A percentile compares a stretch with the other conserved stretches of the same genome.
phyloP scores from a whole-genome alignment of 164 flowering plant species.

The Annona squamosa region DNA sequence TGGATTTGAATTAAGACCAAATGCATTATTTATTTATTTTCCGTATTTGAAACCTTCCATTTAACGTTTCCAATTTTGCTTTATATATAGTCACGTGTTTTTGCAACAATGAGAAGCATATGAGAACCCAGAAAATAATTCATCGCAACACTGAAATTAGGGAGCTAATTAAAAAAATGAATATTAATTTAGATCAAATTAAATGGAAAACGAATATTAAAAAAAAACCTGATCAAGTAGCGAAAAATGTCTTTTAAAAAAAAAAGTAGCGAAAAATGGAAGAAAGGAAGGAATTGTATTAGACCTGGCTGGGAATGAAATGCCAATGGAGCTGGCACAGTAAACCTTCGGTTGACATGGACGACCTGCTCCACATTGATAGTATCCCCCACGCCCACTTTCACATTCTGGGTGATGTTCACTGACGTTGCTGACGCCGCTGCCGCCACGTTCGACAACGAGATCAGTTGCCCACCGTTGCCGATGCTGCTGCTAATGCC shows the following conservation, averaged over 20 bases:
- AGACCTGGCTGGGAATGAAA: slow-evolving; percentile 1
- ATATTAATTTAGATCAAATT: neutral
- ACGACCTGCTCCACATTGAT: slow-evolving; percentile 6
- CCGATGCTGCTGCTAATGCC: neutral
- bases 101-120: too few relatives aligned
- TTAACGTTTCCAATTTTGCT: too few relatives aligned
- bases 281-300: too few relatives aligned
- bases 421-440: neutral
- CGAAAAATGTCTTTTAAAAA: too few relatives aligned
- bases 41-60: too few relatives aligned
- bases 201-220: neutral
- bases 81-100: too few relatives aligned
- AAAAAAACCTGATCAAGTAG: neutral
- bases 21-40: too few relatives aligned
- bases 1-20: too few relatives aligned
- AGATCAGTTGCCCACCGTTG: neutral
- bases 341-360: slow-evolving; percentile 4
- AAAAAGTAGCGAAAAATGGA: too few relatives aligned
- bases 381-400: slow-evolving; percentile 1
- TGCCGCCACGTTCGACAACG: neutral
- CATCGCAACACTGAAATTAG: too few relatives aligned
- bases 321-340: neutral
- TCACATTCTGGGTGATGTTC: neutral
- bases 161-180: too few relatives aligned
- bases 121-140: too few relatives aligned